phyloP scores from a whole-genome alignment of 441 rosid genomes.

The Hypseocharis bilobata region DNA sequence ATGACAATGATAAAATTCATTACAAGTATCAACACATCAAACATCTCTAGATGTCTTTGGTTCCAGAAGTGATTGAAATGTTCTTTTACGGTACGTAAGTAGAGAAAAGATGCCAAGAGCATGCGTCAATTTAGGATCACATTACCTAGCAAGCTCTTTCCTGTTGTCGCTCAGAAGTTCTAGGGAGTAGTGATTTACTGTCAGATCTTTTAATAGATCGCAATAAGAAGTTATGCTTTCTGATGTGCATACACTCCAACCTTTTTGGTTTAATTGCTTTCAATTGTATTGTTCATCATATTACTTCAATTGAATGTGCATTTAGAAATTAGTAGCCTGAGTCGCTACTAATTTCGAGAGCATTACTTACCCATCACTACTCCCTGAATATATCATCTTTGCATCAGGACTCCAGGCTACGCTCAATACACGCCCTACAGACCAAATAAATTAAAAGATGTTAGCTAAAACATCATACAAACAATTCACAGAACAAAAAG shows the following conservation, averaged over 20 bases:
- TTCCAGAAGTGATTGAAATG: neutral
- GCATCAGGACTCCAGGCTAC: slow-evolving; percentile 73
- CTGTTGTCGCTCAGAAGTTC: neutral
- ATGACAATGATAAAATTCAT: neutral
- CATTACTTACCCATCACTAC: slow-evolving; percentile 80
- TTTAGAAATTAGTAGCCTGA: slow-evolving; percentile 1
- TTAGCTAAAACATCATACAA: slow-evolving; percentile 20
- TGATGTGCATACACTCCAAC: neutral
- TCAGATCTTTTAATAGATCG: neutral
- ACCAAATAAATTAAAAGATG: slow-evolving; percentile 14
- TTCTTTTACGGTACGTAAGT: neutral
- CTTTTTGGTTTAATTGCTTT: neutral
- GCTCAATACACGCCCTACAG: slow-evolving; percentile 66
- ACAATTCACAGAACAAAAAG: slow-evolving; percentile 13
- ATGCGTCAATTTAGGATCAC: neutral
- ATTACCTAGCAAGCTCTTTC: slow-evolving; percentile 5
- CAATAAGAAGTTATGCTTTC: neutral
- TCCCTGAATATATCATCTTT: slow-evolving; percentile 56
- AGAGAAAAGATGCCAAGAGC: neutral
- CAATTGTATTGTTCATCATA: neutral
- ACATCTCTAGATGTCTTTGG: neutral
- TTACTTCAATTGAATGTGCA: slow-evolving; percentile 6
- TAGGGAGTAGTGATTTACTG: slow-evolving; percentile 4
- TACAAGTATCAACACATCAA: neutral
- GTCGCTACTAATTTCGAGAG: neutral